A percentile compares a stretch with the other conserved stretches of the same genome.
Conservation (phyloP, 371 early-diverging fungal species). For the Choanephora cucurbitarum region DNA sequence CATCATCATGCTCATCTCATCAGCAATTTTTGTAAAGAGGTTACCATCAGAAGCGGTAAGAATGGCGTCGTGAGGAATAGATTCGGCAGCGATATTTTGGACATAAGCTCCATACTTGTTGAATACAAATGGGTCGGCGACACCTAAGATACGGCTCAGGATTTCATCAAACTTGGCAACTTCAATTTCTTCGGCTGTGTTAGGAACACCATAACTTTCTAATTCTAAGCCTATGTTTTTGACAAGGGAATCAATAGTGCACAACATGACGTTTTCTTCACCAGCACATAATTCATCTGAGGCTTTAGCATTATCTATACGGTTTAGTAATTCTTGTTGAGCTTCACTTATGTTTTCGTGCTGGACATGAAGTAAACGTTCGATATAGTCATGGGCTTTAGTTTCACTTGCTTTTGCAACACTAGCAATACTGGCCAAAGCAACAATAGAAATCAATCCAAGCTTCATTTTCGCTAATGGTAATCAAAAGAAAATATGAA, state of each 20-base stretch:
- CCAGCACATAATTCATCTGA: background rate
- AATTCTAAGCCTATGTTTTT: background rate
- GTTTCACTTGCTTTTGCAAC: background rate
- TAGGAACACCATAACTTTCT: background rate
- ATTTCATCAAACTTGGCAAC: background rate
- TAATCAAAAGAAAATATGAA: background rate
- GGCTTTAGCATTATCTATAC: background rate
- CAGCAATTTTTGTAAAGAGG: background rate
- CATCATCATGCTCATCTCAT: background rate
- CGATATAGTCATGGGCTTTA: background rate
- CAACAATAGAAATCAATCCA: background rate
- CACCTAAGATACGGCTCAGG: background rate
- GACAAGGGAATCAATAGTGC: background rate
- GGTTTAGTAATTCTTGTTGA: background rate
- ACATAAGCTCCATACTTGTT: background rate
- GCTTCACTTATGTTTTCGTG: background rate
- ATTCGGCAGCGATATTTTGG: background rate
- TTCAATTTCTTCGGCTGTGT: background rate
- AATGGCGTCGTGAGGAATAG: background rate
- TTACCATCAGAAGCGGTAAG: background rate
- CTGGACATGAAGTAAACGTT: background rate
- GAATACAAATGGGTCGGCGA: background rate
- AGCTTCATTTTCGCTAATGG: background rate
- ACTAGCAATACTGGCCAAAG: background rate
- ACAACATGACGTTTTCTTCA: background rate